Conservation (phyloP, 768 basidiomycete species). For the Clavaria fumosa region DNA sequence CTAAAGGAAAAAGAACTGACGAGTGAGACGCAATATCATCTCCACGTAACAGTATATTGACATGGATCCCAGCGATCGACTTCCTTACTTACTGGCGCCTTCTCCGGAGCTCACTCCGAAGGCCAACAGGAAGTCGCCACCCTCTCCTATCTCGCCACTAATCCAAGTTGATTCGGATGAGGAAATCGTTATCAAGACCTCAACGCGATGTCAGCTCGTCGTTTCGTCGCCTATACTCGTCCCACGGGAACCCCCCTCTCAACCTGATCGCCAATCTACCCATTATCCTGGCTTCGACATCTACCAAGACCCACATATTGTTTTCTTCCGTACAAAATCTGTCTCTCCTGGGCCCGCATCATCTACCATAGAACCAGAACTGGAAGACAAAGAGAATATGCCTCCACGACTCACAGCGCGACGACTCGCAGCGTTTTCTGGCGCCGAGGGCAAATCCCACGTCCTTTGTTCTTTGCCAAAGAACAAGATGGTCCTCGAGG, state of each 20-base stretch:
- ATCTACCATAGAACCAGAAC: constrained; percentile 21
- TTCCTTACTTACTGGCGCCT: neutral
- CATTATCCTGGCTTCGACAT: constrained; percentile 30
- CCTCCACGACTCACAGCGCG: constrained; percentile 30
- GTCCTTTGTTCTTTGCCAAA: neutral
- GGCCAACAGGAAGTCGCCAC: too few species aligned
- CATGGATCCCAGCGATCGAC: constrained; percentile 10
- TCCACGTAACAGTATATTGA: constrained; percentile 6
- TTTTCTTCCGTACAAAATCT: constrained; percentile 6
- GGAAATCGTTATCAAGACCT: neutral
- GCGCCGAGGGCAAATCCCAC: neutral
- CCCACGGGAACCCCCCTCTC: constrained; percentile 16
- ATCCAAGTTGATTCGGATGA: neutral
- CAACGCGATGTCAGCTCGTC: neutral
- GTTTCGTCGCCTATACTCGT: constrained; percentile 9
- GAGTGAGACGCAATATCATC: neutral
- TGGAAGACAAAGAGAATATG: constrained; percentile 43
- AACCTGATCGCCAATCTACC: constrained; percentile 24
- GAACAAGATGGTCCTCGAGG: too few species aligned
- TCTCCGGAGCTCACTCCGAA: too few species aligned
- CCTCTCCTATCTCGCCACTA: neutral
- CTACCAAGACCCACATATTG: constrained; percentile 9
- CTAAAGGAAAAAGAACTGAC: neutral
- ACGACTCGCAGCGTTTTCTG: constrained; percentile 10
- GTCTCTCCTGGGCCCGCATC: constrained; percentile 7